Evolutionary conservation across 2,329 filamentous ascomycete genomes (phyloP).

Genomic region (Hyphodiscus sp.): DNA sequence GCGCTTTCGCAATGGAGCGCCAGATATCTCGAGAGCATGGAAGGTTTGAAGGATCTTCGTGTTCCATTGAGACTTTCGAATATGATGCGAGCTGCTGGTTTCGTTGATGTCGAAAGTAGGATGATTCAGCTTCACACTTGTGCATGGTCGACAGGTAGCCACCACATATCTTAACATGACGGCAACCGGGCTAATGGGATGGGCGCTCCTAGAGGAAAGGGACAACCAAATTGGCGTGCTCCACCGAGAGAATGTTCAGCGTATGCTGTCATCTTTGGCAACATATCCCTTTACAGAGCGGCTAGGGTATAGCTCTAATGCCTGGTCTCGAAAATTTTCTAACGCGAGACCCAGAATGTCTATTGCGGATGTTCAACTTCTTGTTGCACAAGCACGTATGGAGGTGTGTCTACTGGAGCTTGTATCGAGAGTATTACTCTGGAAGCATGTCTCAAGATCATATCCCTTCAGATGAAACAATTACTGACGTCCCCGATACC

Average conservation of each 20-base stretch:
- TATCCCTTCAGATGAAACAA: too few species aligned
- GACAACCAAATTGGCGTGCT: conserved; percentile 46
- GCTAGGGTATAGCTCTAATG: conserved; percentile 14
- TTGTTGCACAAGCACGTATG: conserved; percentile 46
- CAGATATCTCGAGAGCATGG: conserved; percentile 54
- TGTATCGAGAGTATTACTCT: neutral
- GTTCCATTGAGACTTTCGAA: conserved; percentile 49
- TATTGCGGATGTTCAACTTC: conserved; percentile 48
- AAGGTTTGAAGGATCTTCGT: conserved; percentile 59
- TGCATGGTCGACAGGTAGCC: conserved; percentile 60
- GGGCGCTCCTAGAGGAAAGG: conserved; percentile 37
- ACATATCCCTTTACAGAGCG: conserved; percentile 46
- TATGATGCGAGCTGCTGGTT: conserved; percentile 42
- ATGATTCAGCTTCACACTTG: conserved; percentile 64
- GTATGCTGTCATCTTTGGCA: conserved; percentile 47
- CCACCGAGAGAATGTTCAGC: conserved; percentile 49
- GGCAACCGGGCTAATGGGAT: neutral
- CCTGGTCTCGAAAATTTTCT: neutral
- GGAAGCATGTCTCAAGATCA: too few species aligned
- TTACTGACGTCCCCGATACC: too few species aligned
- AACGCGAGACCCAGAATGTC: conserved; percentile 41
- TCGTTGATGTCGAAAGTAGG: conserved; percentile 59
- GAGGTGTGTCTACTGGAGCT: conserved; percentile 27
- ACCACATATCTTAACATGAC: neutral
- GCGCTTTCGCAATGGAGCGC: conserved; percentile 63